Evolutionary conservation across 805 yeast species (phyloP).

Genomic region (Hanseniaspora nectarophila): DNA sequence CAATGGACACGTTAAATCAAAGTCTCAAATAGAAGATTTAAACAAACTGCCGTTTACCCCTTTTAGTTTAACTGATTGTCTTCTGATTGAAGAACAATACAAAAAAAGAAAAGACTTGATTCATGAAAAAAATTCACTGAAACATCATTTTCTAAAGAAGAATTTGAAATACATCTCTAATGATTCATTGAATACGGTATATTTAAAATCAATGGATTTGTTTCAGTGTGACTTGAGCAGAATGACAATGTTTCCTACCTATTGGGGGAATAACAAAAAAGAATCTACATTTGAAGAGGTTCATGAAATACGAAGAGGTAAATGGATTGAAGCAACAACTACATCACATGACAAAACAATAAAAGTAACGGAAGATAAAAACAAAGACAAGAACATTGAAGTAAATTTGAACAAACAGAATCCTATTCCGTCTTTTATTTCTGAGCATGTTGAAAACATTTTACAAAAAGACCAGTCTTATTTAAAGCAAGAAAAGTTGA

Average conservation of each 20-base stretch:
- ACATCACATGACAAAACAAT: background rate
- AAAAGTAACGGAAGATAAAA: background rate
- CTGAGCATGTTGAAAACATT: constrained; percentile 5
- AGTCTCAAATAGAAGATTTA: background rate
- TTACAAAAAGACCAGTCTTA: background rate
- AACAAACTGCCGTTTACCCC: background rate
- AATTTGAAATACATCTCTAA: background rate
- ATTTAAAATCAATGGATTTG: background rate
- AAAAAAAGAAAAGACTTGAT: background rate
- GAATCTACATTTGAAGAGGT: constrained; percentile 1
- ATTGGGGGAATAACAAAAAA: constrained; percentile 2
- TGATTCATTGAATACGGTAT: background rate
- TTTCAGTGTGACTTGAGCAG: background rate
- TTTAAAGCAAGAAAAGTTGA: constrained; percentile 3
- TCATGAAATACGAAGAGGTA: constrained; percentile 11
- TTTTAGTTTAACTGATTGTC: background rate
- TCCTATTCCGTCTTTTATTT: constrained; percentile 1
- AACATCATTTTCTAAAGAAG: background rate
- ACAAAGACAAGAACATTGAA: background rate
- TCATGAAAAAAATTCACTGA: background rate
- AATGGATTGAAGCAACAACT: constrained; percentile 7
- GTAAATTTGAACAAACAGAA: background rate
- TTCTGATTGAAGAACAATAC: background rate
- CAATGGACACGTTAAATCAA: background rate
- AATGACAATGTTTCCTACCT: constrained; percentile 8